These are phyloP conservation scores for Bipolaris bicolor DNA, from an alignment of 2,329 filamentous ascomycete genomes.

Conservation along the genomic window DNA sequence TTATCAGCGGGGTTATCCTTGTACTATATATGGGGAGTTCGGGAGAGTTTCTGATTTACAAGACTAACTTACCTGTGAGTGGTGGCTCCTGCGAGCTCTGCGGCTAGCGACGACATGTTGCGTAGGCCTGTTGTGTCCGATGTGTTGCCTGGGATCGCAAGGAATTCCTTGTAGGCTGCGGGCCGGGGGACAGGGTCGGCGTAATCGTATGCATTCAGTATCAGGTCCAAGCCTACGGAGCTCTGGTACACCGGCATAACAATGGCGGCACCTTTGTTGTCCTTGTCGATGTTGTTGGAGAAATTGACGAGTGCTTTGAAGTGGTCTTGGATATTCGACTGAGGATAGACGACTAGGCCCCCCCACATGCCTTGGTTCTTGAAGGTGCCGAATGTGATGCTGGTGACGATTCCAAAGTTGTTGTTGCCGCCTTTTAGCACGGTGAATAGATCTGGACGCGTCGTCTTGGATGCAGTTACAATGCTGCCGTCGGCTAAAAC, in stretches of 20 bases:
- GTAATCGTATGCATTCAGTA: constrained; percentile 34
- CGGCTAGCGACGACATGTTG: constrained; percentile 33
- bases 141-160: constrained; percentile 32
- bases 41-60: not conserved
- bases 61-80: constrained; percentile 18
- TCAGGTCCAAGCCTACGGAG: constrained; percentile 15
- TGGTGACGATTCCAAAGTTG: constrained; percentile 47
- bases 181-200: constrained; percentile 25
- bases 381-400: constrained; percentile 33
- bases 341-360: constrained; percentile 37
- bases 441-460: constrained; percentile 37
- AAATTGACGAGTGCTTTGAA: constrained; percentile 34
- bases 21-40: not conserved
- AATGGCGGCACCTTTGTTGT: constrained; percentile 26
- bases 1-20: not conserved
- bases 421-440: constrained; percentile 44
- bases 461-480: constrained; percentile 26
- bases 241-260: constrained; percentile 30
- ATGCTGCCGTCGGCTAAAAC: constrained; percentile 42
- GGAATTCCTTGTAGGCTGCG: constrained; percentile 29
- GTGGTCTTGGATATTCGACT: constrained; percentile 23
- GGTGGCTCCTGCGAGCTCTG: constrained; percentile 23
- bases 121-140: constrained; percentile 31
- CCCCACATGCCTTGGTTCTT: constrained; percentile 42
- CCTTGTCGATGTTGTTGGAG: constrained; percentile 22